phyloP scores from a whole-genome alignment of 371 early-diverging fungal species.

The Parasitella parasitica region DNA sequence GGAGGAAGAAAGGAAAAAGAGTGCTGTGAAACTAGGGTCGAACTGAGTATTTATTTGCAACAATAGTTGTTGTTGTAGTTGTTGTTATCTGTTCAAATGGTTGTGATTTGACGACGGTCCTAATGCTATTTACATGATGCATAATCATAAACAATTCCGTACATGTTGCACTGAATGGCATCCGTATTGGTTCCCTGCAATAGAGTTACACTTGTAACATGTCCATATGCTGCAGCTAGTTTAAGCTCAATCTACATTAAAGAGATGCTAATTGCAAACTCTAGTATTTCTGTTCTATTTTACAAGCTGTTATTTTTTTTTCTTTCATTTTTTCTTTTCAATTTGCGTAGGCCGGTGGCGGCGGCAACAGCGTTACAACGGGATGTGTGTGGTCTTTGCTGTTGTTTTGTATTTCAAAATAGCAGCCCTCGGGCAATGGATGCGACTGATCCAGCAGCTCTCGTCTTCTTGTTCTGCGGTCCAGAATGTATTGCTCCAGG shows the following conservation, averaged over 20 bases:
- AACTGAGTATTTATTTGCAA: neutral
- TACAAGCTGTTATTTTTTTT: too few species aligned
- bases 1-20: conserved; percentile 3
- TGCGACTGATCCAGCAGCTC: neutral
- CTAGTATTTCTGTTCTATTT: too few species aligned
- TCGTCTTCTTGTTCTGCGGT: neutral
- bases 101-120: neutral
- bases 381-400: conserved; percentile 22
- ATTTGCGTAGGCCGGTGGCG: neutral
- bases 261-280: too few species aligned
- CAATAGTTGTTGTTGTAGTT: too few species aligned
- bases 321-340: neutral
- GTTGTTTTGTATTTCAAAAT: conserved; percentile 16
- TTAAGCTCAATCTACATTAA: too few species aligned
- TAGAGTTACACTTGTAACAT: too few species aligned
- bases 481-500: neutral
- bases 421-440: conserved; percentile 15
- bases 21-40: neutral
- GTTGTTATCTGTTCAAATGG: neutral
- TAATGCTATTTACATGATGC: too few species aligned
- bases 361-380: conserved; percentile 18
- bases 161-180: neutral
- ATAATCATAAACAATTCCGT: neutral
- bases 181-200: neutral
- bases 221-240: too few species aligned